phyloP scores from a whole-genome alignment of 345 rosid species.

The Acer saccharum region DNA sequence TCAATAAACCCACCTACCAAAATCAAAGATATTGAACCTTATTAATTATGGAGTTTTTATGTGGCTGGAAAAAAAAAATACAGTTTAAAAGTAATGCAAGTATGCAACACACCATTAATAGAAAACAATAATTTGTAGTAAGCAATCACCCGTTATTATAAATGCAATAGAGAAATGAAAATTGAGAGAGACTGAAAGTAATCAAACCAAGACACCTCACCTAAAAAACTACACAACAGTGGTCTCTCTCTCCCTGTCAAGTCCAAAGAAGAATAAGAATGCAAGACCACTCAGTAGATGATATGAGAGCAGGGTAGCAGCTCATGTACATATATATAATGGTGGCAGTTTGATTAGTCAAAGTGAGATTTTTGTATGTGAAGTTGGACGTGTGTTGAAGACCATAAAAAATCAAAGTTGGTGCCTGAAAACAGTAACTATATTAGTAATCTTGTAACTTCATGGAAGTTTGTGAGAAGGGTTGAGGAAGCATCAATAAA shows the following conservation, averaged over 20 bases:
- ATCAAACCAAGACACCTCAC: constrained; percentile 17
- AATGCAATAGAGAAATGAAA: not conserved
- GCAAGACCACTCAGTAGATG: not conserved
- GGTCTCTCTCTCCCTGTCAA: not conserved
- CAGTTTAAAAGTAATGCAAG: too few species aligned
- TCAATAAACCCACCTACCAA: constrained; percentile 12
- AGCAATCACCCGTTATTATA: not conserved
- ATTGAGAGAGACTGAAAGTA: not conserved
- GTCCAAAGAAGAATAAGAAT: constrained; percentile 4
- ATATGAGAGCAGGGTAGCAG: not conserved
- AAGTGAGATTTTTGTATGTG: not conserved
- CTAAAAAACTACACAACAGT: constrained; percentile 1
- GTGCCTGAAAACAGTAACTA: not conserved
- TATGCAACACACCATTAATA: too few species aligned
- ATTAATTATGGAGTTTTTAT: not conserved
- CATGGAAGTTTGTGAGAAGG: constrained; percentile 36
- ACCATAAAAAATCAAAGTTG: constrained; percentile 25
- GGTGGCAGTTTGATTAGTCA: constrained; percentile 21
- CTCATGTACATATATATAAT: constrained; percentile 6
- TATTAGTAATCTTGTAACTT: constrained; percentile 17
- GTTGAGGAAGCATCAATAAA: constrained; percentile 13
- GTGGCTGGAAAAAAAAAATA: too few species aligned
- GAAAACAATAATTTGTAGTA: too few species aligned
- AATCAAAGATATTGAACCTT: not conserved
- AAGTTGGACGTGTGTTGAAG: constrained; percentile 2